Evolutionary conservation across 139 green algal genomes (phyloP), one percentile per base, ranked within the genome.

Genomic region (Chlorokybus atmophyticus): DNA sequence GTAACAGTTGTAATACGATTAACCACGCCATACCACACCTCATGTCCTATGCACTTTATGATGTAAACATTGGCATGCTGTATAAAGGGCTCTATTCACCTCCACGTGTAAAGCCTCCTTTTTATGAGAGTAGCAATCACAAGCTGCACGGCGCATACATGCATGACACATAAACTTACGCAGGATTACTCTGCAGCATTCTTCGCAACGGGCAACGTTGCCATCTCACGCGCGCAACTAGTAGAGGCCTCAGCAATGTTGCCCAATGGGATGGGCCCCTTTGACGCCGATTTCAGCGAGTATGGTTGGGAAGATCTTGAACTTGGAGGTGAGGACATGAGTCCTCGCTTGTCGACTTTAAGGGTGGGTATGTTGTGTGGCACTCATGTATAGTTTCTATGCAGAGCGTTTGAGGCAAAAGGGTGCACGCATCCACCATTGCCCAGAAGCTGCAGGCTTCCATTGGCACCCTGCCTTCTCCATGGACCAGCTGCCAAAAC

Each of bases 291-390:
- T 3, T 75, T 75, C 40, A 66, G 50, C 38, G 10, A 67, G 28
- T 75, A 75, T 39, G 67, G 67, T 4, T 75, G 67, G 67, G 67
- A 75, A 51, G 67, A 75, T 24, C 52, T 75, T 19, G 67, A 75
- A 42, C 67, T 75, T 3, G 67, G 67, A 54, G 61, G 61, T 69
- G n/a, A 26, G 26, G n/a, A n/a, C n/a, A n/a, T n/a, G n/a, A n/a
- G n/a, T n/a, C n/a, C n/a, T n/a, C n/a, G n/a, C n/a, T n/a, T n/a
- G n/a, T n/a, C n/a, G n/a, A n/a, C n/a, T n/a, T n/a, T n/a, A n/a
- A n/a, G n/a, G n/a, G n/a, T n/a, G n/a, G n/a, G n/a, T n/a, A n/a
- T n/a, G n/a, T n/a, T n/a, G n/a, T n/a, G n/a, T n/a, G n/a, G n/a
- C n/a, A n/a, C n/a, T n/a, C n/a, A n/a, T n/a, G n/a, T n/a, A n/a